These are phyloP conservation scores for Hordeum vulgare DNA, from an alignment of 176 grass and related monocot species.

Conservation along the genomic window MorexV3_pseudomolecules_assembly NC_058524.1:21096640-21097139, in stretches of 20 bases:
- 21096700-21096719: not conserved
- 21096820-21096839: conserved; percentile 17
- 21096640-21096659: not conserved
- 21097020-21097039: conserved; percentile 13
- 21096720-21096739: not conserved
- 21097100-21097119: conserved; percentile 27
- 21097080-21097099: not conserved
- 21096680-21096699: not conserved
- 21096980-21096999: not conserved
- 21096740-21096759: conserved; percentile 26
- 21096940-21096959: conserved; percentile 32
- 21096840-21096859: conserved; percentile 32
- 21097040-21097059: conserved; percentile 28
- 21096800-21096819: conserved; percentile 24
- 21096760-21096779: not conserved
- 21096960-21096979: conserved; percentile 33
- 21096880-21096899: conserved; percentile 26
- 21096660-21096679: too few relatives aligned
- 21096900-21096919: conserved; percentile 35
- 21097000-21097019: conserved; percentile 39
- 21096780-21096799: not conserved
- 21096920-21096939: conserved; percentile 40
- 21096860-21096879: conserved; percentile 19
- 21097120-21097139: conserved; percentile 22
- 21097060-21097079: conserved; percentile 1